Evolutionary conservation across 108 stramenopile species (phyloP).

Genomic region (Nannochloropsis oceanica): DNA sequence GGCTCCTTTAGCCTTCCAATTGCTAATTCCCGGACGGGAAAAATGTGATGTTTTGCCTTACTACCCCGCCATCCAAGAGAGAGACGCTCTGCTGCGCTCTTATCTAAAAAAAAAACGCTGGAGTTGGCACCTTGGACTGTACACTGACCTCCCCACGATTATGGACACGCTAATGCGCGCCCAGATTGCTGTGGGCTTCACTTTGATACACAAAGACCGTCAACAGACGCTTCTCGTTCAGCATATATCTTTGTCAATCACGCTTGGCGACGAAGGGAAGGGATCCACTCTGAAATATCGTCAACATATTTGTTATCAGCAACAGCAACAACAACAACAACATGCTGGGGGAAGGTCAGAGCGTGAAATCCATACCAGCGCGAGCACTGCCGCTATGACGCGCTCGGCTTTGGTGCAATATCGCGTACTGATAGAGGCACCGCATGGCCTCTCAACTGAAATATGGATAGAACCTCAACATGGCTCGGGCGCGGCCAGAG

Average conservation of each 20-base stretch:
- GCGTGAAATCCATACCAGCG: no score
- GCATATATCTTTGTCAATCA: background rate
- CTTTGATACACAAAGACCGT: background rate
- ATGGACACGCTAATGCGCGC: background rate
- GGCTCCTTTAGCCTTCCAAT: background rate
- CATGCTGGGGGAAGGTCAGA: no score
- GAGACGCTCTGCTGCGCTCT: no score
- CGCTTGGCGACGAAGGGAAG: background rate
- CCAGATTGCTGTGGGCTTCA: background rate
- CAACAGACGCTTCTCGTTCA: background rate
- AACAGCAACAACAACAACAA: no score
- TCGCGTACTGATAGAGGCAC: background rate
- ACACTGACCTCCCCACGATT: background rate
- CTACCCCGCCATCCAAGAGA: no score
- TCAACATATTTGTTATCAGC: background rate
- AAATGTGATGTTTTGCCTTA: no score
- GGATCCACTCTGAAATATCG: background rate
- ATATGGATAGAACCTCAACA: background rate
- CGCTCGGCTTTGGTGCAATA: background rate
- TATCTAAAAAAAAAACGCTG: background rate
- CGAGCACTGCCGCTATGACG: background rate
- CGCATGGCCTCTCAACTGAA: background rate
- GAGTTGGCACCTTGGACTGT: background rate
- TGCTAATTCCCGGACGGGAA: background rate
- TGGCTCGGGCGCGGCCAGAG: background rate